Conservation (phyloP, 495 filamentous ascomycete genomes). For the Xylaria scruposa region DNA sequence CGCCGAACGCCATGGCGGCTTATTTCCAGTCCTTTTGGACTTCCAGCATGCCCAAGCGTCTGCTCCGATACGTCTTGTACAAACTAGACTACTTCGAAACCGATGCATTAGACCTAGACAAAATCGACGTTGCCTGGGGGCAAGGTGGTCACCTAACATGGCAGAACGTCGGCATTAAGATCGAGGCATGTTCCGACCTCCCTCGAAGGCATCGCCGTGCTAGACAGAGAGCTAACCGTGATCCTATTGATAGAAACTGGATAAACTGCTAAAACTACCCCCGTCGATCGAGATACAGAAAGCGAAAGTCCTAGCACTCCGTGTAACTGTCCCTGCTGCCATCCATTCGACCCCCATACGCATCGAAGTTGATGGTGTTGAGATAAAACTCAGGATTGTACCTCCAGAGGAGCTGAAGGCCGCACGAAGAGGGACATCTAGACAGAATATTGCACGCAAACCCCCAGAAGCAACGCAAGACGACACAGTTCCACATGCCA, state of each 20-base stretch:
- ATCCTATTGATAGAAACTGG: conserved; percentile 66
- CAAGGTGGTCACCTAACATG: conserved; percentile 79
- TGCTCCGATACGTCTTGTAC: conserved; percentile 81
- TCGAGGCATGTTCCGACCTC: conserved; percentile 61
- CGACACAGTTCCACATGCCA: conserved; percentile 72
- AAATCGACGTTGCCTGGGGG: conserved; percentile 78
- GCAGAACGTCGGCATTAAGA: conserved; percentile 76
- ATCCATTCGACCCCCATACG: conserved; percentile 79
- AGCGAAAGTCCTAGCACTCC: conserved; percentile 72
- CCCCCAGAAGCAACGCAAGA: conserved; percentile 28
- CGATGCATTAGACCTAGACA: conserved; percentile 77
- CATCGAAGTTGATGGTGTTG: conserved; percentile 78
- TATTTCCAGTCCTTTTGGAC: conserved; percentile 69
- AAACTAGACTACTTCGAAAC: conserved; percentile 82
- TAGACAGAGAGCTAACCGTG: conserved; percentile 32
- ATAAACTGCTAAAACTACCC: conserved; percentile 74
- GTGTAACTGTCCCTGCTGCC: conserved; percentile 81
- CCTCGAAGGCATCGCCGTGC: not conserved
- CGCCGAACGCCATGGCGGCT: conserved; percentile 52
- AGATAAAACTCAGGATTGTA: conserved; percentile 63
- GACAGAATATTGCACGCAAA: conserved; percentile 37
- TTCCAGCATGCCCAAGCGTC: conserved; percentile 78
- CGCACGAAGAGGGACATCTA: conserved; percentile 32
- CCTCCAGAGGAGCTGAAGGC: conserved; percentile 40
- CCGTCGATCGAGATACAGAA: conserved; percentile 68